These are phyloP conservation scores for Aspergillus sergii DNA, from an alignment of 2,329 filamentous ascomycete species.

Conservation along the genomic window DNA sequence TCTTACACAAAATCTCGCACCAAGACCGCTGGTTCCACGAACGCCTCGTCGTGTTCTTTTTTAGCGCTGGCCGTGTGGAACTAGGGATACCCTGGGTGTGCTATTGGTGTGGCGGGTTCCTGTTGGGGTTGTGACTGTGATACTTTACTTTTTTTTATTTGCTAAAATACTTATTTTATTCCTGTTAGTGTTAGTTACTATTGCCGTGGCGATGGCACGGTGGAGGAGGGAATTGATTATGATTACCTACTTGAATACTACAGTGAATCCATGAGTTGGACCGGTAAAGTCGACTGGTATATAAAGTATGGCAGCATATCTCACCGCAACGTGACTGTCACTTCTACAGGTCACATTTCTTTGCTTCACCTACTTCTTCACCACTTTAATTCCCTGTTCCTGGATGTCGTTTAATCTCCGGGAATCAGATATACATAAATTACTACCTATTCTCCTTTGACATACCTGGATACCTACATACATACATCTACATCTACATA, in stretches of 20 bases:
- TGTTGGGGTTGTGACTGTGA: not conserved
- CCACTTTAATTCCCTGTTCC: not conserved
- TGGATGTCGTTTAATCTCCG: not conserved
- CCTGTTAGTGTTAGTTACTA: not conserved
- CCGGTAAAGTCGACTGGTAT: no score
- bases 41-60: not conserved
- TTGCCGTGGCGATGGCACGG: not conserved
- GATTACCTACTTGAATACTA: not conserved
- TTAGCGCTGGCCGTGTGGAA: not conserved
- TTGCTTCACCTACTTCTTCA: not conserved
- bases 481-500: not conserved
- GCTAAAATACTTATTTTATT: not conserved
- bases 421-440: not conserved
- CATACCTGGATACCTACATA: not conserved
- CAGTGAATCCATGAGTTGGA: no score
- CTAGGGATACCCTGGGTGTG: not conserved
- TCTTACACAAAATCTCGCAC: no score
- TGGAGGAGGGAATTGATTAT: no score
- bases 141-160: not conserved
- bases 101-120: not conserved
- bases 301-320: not conserved
- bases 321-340: not conserved
- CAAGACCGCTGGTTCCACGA: no score
- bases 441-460: not conserved
- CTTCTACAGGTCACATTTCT: not conserved